Conservation (phyloP, 1,284 basidiomycete genomes). For the Malassezia cuniculi region DNA sequence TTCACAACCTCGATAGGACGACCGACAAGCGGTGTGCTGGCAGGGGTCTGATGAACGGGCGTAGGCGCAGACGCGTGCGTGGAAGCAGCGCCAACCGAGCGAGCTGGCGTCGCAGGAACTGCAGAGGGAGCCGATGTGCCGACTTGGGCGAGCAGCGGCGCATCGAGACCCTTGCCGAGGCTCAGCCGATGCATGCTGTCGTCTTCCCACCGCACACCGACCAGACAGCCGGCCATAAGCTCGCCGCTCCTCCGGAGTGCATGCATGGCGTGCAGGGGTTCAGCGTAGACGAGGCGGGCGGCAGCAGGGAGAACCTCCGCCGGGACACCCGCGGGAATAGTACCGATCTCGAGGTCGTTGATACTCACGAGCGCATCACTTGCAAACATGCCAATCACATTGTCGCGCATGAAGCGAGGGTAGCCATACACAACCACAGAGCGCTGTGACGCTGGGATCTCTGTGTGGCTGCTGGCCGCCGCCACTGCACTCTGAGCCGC, state of each 20-base stretch:
- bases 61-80: slow-evolving; percentile 9
- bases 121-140: slow-evolving; percentile 16
- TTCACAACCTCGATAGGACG: slow-evolving; percentile 11
- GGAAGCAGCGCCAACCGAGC: slow-evolving; percentile 11
- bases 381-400: slow-evolving; percentile 25
- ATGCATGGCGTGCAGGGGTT: slow-evolving; percentile 26
- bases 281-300: slow-evolving; percentile 20
- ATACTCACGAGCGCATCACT: slow-evolving; percentile 20
- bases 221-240: slow-evolving; percentile 23
- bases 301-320: slow-evolving; percentile 14
- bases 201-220: slow-evolving; percentile 32
- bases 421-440: slow-evolving; percentile 28
- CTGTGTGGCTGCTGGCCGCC: no score
- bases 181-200: slow-evolving; percentile 28
- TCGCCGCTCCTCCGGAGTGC: slow-evolving; percentile 27
- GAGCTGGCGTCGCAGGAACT: slow-evolving; percentile 13
- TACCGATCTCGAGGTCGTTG: slow-evolving; percentile 24
- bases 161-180: slow-evolving; percentile 24
- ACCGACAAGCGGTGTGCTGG: slow-evolving; percentile 9
- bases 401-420: slow-evolving; percentile 22
- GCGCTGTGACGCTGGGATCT: no score
- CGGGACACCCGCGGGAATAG: neutral
- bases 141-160: slow-evolving; percentile 24
- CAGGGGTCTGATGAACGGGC: neutral
- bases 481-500: no score